Conservation (phyloP, 371 early-diverging fungal genomes). For the Polyrhizophydium stewartii region DNA sequence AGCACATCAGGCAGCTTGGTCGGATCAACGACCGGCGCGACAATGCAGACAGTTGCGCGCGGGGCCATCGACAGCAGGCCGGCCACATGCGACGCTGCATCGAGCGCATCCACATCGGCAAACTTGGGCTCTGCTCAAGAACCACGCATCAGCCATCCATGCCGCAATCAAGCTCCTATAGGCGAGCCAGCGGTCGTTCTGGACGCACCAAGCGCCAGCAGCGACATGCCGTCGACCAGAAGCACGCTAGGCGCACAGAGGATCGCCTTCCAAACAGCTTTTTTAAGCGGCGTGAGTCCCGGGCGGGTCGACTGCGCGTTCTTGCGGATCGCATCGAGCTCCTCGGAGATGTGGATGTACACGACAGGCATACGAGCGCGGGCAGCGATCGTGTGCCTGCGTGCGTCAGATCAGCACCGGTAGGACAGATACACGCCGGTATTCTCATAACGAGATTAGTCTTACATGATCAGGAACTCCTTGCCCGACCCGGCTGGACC, state of each 20-base stretch:
- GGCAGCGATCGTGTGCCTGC: too few relatives aligned
- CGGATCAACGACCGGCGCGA: constrained; percentile 7
- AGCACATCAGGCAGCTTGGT: constrained; percentile 1
- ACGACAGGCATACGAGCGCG: too few relatives aligned
- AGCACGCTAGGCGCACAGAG: constrained; percentile 20
- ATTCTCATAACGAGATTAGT: background rate
- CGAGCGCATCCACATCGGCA: constrained; percentile 5
- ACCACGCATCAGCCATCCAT: too few relatives aligned
- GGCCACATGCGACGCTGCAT: constrained; percentile 6
- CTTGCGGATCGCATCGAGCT: background rate
- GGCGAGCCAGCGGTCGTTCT: too few relatives aligned
- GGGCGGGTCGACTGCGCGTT: too few relatives aligned
- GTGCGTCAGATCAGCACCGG: too few relatives aligned
- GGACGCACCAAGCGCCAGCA: constrained; percentile 13
- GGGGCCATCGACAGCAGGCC: constrained; percentile 1
- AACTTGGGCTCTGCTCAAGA: too few relatives aligned
- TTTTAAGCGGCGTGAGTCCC: constrained; percentile 11
- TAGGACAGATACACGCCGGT: too few relatives aligned
- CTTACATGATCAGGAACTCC: constrained; percentile 18
- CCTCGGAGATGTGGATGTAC: constrained; percentile 7
- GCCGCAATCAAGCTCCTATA: too few relatives aligned
- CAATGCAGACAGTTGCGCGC: constrained; percentile 8
- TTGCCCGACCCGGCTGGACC: constrained; percentile 28
- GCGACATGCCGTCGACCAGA: constrained; percentile 22
- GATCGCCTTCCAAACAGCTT: constrained; percentile 17